A percentile compares a stretch with the other conserved stretches of the same genome.
phyloP scores from a whole-genome alignment of 106 monocot species.

The Narthecium ossifragum region DNA sequence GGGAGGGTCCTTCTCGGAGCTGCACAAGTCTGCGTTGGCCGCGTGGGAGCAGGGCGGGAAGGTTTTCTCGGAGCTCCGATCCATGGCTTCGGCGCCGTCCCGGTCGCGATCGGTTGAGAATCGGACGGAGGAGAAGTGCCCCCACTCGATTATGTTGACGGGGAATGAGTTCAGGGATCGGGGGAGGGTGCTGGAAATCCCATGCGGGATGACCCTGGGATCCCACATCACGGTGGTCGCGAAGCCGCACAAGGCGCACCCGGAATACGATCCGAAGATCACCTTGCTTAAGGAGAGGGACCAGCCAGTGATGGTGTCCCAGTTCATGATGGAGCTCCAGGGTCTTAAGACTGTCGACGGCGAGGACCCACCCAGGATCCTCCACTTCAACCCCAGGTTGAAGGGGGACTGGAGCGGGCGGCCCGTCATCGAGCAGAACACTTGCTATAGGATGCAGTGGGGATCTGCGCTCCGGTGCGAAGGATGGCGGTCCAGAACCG shows the following conservation, averaged over 20 bases:
- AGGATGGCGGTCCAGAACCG: slow-evolving; percentile 38
- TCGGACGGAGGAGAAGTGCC: slow-evolving; percentile 21
- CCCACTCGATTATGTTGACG: slow-evolving; percentile 29
- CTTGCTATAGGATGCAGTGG: slow-evolving; percentile 69
- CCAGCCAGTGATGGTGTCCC: slow-evolving; percentile 38
- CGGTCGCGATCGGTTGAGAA: background rate
- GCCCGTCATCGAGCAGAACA: slow-evolving; percentile 60
- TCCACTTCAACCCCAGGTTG: slow-evolving; percentile 58
- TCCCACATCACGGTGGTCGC: slow-evolving; percentile 54
- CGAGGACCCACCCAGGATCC: slow-evolving; percentile 51
- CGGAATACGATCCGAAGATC: slow-evolving; percentile 40
- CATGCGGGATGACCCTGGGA: slow-evolving; percentile 54
- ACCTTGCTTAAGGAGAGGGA: slow-evolving; percentile 18
- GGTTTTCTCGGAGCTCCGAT: slow-evolving; percentile 15
- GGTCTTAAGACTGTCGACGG: slow-evolving; percentile 56
- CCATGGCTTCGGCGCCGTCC: background rate
- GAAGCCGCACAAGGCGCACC: slow-evolving; percentile 21
- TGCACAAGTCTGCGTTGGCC: slow-evolving; percentile 13
- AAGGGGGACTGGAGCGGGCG: slow-evolving; percentile 63
- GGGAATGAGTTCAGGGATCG: slow-evolving; percentile 24
- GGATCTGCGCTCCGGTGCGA: slow-evolving; percentile 38
- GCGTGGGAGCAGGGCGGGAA: slow-evolving; percentile 20
- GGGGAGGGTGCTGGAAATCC: slow-evolving; percentile 31
- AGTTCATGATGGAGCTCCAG: slow-evolving; percentile 66
- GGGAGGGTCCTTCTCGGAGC: slow-evolving; percentile 18